Base-by-base conservation (phyloP, 257 asterid species). In the Salvia miltiorrhiza region DNA sequence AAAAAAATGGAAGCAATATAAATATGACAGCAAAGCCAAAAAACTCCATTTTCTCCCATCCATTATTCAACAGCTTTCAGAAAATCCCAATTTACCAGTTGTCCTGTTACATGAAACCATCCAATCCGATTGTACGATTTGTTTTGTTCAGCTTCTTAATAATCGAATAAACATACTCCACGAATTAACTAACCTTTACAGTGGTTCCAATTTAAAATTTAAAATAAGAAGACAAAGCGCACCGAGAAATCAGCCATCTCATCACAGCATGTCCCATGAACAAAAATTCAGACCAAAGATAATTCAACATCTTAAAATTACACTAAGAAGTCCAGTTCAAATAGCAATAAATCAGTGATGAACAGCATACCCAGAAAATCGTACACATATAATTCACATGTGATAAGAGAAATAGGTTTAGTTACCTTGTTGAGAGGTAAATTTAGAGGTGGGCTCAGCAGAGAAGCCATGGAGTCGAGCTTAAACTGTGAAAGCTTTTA, bases 391-490 rank as follows among this genome's bases (percentile, higher is more conserved):
- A 40, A 49, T 13, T 12, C 2, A 45, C 37, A 35, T 12, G 54
- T 28, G 13, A 7, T 9, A n/a, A 1, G 47, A 49, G 16, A 69
- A 45, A 26, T 43, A 43, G 52, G 0, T 14, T 3, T 20, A n/a
- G 44, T 50, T 77, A 85, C 90, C 89, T 86, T 82, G 76, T 71
- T 81, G 37, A 58, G 67, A 47, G 79, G 84, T 60, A 81, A 70
- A 64, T 74, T 79, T 41, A 79, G 79, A 53, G 86, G 72, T 68
- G 90, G 82, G 78, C 50, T 80, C 62, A 81, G 78, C 33, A 88
- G 76, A 81, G 89, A 84, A 81, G 93, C 93, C 95, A 86, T 88
- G 73, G 68, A 30, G 41, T 74, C 67, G 55, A 65, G 73, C 52
- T 61, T 30, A 2, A 65, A 52, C 57, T 21, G 63, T n/a, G 59